A percentile compares a stretch with the other conserved stretches of the same genome.
Evolutionary conservation across 2,329 filamentous ascomycete species (phyloP).

Genomic region (Hymenoscyphus albidus): DNA sequence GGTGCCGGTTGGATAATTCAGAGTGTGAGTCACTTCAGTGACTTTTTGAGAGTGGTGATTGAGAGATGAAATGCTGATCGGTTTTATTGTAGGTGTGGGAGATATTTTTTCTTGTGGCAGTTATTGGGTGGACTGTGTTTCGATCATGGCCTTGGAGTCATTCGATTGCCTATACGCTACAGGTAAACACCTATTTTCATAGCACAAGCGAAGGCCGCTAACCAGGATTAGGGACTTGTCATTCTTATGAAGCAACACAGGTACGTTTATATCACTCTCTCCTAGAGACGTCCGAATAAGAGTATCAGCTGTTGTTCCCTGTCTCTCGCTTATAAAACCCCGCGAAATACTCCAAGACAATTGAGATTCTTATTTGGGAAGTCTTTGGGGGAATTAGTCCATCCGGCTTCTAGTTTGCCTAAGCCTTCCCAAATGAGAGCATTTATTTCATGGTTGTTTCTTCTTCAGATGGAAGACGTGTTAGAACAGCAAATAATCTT

Average conservation of each 20-base stretch:
- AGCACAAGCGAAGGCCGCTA: neutral
- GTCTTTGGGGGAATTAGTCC: too few relatives aligned
- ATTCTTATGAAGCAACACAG: slow-evolving; percentile 82
- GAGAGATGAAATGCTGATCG: neutral
- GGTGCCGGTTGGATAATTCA: slow-evolving; percentile 69
- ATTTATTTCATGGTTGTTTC: too few relatives aligned
- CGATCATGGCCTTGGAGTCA: slow-evolving; percentile 72
- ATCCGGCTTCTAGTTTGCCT: too few relatives aligned
- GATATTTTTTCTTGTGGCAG: slow-evolving; percentile 54
- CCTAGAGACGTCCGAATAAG: neutral
- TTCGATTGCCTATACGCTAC: neutral
- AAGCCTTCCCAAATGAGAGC: too few relatives aligned
- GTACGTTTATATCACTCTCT: neutral
- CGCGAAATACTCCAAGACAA: too few relatives aligned
- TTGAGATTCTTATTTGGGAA: too few relatives aligned
- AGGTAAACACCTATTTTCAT: neutral
- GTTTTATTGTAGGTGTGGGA: slow-evolving; percentile 60
- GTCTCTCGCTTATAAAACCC: too few relatives aligned
- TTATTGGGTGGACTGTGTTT: slow-evolving; percentile 63
- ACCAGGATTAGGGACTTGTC: slow-evolving; percentile 55
- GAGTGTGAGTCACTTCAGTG: slow-evolving; percentile 45
- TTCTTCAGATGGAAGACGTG: too few relatives aligned
- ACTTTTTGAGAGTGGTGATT: neutral
- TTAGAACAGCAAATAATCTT: neutral
- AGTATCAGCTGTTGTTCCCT: too few relatives aligned